These are phyloP conservation scores for Quercus robur DNA, from an alignment of 306 rosid species.

Conservation along the genomic window DNA sequence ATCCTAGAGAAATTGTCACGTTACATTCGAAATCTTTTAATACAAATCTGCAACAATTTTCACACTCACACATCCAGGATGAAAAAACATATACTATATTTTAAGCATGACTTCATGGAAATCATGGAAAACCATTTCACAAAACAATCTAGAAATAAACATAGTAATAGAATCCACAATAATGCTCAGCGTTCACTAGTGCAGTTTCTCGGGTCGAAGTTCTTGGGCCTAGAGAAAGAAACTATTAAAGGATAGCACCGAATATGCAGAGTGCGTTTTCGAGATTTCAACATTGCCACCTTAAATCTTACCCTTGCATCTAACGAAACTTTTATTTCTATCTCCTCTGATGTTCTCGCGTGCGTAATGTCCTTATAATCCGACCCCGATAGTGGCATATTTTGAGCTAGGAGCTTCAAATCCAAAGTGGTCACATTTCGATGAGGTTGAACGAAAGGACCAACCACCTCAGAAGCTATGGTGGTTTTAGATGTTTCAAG, in stretches of 20 bases:
- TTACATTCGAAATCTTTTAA: background rate
- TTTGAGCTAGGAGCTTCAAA: constrained; percentile 36
- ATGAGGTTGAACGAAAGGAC: constrained; percentile 67
- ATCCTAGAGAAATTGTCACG: background rate
- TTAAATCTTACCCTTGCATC: constrained; percentile 56
- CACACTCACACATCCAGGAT: background rate
- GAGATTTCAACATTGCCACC: constrained; percentile 63
- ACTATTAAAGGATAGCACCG: constrained; percentile 61
- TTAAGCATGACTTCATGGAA: background rate
- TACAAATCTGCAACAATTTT: background rate
- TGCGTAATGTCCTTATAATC: constrained; percentile 40
- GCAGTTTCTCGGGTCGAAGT: constrained; percentile 53
- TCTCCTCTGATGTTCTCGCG: constrained; percentile 45
- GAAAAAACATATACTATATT: background rate
- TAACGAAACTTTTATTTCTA: constrained; percentile 48
- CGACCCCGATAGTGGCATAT: constrained; percentile 37
- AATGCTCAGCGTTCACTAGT: constrained; percentile 42
- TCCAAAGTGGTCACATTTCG: constrained; percentile 48
- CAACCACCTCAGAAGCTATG: constrained; percentile 38
- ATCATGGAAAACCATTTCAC: constrained; percentile 2
- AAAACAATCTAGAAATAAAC: background rate
- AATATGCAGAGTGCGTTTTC: constrained; percentile 42
- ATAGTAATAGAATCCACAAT: background rate
- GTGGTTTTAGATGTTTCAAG: background rate
- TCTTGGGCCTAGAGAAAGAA: constrained; percentile 33